phyloP scores from a whole-genome alignment of 169 alveolate genomes.

The Plasmodium inui region DNA sequence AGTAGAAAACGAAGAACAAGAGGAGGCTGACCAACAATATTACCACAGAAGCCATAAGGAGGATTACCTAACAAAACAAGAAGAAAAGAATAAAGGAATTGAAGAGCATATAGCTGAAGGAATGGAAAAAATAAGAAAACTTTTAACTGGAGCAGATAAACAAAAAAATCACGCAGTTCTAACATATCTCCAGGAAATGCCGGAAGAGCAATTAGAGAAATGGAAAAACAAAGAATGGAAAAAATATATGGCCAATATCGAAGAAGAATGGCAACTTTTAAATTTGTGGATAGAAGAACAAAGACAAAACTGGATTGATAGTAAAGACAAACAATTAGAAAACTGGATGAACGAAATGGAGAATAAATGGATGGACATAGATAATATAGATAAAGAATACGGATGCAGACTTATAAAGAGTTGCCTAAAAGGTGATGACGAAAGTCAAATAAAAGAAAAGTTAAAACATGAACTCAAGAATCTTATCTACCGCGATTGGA shows the following conservation, averaged over 20 bases:
- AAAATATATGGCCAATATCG: not conserved
- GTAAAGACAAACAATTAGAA: slow-evolving; percentile 2
- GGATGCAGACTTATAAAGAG: not conserved
- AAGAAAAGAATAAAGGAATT: not conserved
- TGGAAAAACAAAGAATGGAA: slow-evolving; percentile 38
- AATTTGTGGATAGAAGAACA: slow-evolving; percentile 10
- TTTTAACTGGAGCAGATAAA: not conserved
- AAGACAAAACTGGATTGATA: slow-evolving; percentile 13
- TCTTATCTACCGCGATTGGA: slow-evolving; percentile 2
- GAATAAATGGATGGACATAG: not conserved
- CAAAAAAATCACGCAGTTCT: not conserved
- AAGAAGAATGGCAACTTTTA: slow-evolving; percentile 35
- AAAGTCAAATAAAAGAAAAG: not conserved
- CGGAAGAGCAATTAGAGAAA: slow-evolving; percentile 4
- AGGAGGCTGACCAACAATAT: not conserved
- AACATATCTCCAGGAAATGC: not conserved
- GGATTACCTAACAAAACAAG: not conserved
- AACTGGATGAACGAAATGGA: not conserved
- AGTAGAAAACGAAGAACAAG: not conserved
- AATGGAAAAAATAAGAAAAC: not conserved
- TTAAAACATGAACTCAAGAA: not conserved
- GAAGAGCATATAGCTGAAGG: not conserved
- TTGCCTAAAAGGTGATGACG: not conserved
- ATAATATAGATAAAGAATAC: not conserved
- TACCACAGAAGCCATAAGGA: not conserved